phyloP scores from a whole-genome alignment of 768 basidiomycete species.

The Lentinula detonsa region DNA sequence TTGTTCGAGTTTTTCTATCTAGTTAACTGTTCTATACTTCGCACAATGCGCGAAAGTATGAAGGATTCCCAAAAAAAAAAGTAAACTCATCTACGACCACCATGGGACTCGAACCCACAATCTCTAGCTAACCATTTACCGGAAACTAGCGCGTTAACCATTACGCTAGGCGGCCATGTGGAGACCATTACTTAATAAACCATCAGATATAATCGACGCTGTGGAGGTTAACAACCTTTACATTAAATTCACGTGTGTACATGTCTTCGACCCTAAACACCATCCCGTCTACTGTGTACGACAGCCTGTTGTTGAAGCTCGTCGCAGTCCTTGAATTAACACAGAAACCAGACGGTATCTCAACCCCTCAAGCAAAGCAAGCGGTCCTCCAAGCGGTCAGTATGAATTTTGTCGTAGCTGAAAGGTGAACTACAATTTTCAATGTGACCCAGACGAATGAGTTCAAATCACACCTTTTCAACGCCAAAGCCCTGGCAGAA shows the following conservation, averaged over 20 bases:
- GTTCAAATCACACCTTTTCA: constrained; percentile 51
- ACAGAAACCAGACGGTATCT: constrained; percentile 47
- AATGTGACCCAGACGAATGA: constrained; percentile 52
- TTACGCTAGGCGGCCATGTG: constrained; percentile 7
- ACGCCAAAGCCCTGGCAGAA: constrained; percentile 54
- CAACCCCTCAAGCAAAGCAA: constrained; percentile 57
- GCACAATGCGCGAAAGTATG: too few species aligned
- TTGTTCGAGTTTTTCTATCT: too few species aligned
- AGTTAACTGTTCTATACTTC: too few species aligned
- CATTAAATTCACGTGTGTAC: neutral
- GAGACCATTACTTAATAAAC: neutral
- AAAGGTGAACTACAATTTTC: neutral
- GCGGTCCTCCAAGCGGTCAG: constrained; percentile 60
- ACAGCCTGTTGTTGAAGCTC: constrained; percentile 53
- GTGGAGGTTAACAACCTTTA: neutral
- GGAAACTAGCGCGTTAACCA: constrained; percentile 10
- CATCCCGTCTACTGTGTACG: constrained; percentile 39
- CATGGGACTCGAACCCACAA: constrained; percentile 7
- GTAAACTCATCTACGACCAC: constrained; percentile 1
- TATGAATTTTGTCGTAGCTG: constrained; percentile 8
- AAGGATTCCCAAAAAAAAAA: too few species aligned
- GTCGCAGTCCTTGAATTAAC: constrained; percentile 56
- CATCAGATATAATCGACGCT: neutral
- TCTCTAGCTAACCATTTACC: constrained; percentile 2
- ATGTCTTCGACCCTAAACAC: constrained; percentile 1